phyloP scores from a whole-genome alignment of 768 basidiomycete species.

The Lyophyllum decastes region DNA sequence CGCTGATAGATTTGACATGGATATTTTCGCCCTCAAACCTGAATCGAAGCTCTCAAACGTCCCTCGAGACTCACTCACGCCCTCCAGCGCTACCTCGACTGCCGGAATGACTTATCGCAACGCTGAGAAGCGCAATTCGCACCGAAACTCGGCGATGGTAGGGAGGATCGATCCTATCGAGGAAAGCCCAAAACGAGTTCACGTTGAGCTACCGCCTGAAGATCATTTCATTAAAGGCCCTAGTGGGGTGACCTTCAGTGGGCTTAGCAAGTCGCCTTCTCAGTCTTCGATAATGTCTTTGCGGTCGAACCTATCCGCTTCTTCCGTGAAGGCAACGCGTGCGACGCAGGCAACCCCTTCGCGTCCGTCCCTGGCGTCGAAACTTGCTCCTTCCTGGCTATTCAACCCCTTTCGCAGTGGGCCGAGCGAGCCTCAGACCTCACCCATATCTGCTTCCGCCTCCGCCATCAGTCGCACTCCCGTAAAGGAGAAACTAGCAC shows the following conservation, averaged over 20 bases:
- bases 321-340: slow-evolving; percentile 36
- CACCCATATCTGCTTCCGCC: slow-evolving; percentile 52
- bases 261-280: slow-evolving; percentile 63
- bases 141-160: slow-evolving; percentile 51
- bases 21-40: slow-evolving; percentile 60
- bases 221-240: slow-evolving; percentile 25
- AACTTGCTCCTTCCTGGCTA: slow-evolving; percentile 75
- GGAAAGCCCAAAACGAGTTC: slow-evolving; percentile 61
- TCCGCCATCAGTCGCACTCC: slow-evolving; percentile 30
- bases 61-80: slow-evolving; percentile 40
- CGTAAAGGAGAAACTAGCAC: slow-evolving; percentile 11
- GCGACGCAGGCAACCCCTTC: slow-evolving; percentile 27
- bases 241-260: slow-evolving; percentile 25
- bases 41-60: slow-evolving; percentile 29
- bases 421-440: slow-evolving; percentile 64
- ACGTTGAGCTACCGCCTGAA: slow-evolving; percentile 54
- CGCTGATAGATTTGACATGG: slow-evolving; percentile 74
- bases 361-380: slow-evolving; percentile 51
- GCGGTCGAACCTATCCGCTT: slow-evolving; percentile 50
- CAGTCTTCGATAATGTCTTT: slow-evolving; percentile 64
- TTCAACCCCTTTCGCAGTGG: slow-evolving; percentile 74
- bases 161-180: slow-evolving; percentile 64
- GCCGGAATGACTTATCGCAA: slow-evolving; percentile 36
- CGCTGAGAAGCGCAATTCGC: slow-evolving; percentile 44
- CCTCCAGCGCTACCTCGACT: slow-evolving; percentile 34